Evolutionary conservation across 2,329 filamentous ascomycete species (phyloP), one percentile per base, ranked within the genome.

Genomic region (Westerdykella ornata): DNA sequence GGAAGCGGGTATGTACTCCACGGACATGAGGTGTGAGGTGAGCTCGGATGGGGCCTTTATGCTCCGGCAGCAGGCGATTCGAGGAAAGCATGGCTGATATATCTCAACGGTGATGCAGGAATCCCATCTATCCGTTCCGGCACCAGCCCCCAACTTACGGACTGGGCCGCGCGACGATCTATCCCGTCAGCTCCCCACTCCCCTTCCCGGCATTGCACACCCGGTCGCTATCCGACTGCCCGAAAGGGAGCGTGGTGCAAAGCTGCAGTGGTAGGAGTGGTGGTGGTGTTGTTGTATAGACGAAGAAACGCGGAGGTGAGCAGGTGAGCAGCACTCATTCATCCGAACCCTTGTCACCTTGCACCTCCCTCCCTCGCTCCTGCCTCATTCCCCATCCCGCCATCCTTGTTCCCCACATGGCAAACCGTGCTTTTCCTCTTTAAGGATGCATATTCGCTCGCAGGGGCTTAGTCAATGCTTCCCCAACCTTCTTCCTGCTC

Each of bases 361-460:
- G 30, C 13, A 32, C 30, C 5, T n/a, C n/a, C n/a, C 5, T n/a
- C 30, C 30, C 30, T 39, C 47, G 42, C 52, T 42, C 51, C 47
- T 42, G 36, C 41, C 38, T 36, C n/a, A n/a, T 43, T 38, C 31
- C 31, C 39, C 17, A 14, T 34, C 17, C 20, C n/a, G 11, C 32
- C 46, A 63, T 61, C 57, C 59, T 53, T 62, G 58, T 45, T 48
- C 22, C 42, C 57, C 59, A 63, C 58, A 62, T 63, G 61, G 60
- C 57, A 14, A 22, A 45, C 49, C 38, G 49, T 52, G 51, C 30
- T 17, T 17, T 14, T n/a, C 16, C 30, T 13, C 47, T 48, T 44
- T 37, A 38, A 46, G 45, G 48, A 47, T 51, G 55, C 54, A 53
- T 14, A 33, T 52, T 46, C 45, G 38, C 39, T 18, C 48, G 42